Percentiles rank a stretch among this genome's conserved stretches.
Conservation (phyloP, 2,329 filamentous ascomycete genomes). For the Epichloe sylvatica region DNA sequence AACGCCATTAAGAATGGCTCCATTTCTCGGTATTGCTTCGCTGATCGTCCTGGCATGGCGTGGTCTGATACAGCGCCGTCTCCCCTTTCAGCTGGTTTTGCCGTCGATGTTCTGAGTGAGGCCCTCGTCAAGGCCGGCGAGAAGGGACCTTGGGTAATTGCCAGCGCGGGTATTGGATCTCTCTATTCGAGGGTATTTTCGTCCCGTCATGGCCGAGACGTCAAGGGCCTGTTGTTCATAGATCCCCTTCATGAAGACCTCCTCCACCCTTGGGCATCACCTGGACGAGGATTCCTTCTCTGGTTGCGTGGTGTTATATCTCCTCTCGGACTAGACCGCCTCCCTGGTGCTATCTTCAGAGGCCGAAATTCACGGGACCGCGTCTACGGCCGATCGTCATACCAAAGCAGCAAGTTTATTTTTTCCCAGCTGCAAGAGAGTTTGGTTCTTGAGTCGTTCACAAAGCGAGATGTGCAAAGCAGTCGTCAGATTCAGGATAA, state of each 20-base stretch:
- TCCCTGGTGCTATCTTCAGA: constrained; percentile 67
- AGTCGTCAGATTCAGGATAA: constrained; percentile 65
- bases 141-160: constrained; percentile 75
- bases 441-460: constrained; percentile 71
- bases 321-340: constrained; percentile 70
- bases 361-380: constrained; percentile 72
- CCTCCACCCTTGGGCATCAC: constrained; percentile 50
- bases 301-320: constrained; percentile 80
- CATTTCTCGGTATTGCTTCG: constrained; percentile 85
- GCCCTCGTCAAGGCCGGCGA: constrained; percentile 69
- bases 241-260: constrained; percentile 84
- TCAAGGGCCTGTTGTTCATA: constrained; percentile 70
- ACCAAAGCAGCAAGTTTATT: constrained; percentile 70
- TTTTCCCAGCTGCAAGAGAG: constrained; percentile 90
- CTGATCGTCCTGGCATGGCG: constrained; percentile 78
- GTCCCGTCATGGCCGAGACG: constrained; percentile 59
- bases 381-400: constrained; percentile 65
- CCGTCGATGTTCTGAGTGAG: constrained; percentile 78
- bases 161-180: constrained; percentile 74
- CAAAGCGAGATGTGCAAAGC: constrained; percentile 65
- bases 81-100: constrained; percentile 83
- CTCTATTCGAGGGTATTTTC: constrained; percentile 88
- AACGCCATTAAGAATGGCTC: constrained; percentile 63
- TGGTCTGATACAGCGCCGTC: constrained; percentile 88
- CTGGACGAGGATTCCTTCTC: constrained; percentile 64